phyloP scores from a whole-genome alignment of 768 basidiomycete species.

The Dentipellis fragilis region DNA sequence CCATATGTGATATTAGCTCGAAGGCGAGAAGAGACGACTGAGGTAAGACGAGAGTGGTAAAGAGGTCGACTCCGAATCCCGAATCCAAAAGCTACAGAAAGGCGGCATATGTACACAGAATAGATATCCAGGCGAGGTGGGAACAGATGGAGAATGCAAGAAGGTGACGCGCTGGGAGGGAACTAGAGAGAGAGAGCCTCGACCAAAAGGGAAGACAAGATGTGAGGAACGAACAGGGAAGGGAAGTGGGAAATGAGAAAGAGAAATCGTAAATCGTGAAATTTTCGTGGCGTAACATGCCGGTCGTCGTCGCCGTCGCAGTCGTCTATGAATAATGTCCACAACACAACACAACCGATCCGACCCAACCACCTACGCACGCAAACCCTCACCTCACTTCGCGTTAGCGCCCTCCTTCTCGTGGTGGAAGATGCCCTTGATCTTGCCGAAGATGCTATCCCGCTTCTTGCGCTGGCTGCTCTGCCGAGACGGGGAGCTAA shows the following conservation, averaged over 20 bases:
- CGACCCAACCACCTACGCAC: neutral
- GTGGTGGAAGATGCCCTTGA: slow-evolving; percentile 12
- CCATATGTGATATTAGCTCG: neutral
- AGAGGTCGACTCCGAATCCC: too few relatives aligned
- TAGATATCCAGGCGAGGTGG: neutral
- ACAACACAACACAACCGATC: neutral
- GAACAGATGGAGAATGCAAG: neutral
- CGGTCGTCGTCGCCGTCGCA: neutral
- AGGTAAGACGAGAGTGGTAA: neutral
- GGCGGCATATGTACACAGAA: neutral
- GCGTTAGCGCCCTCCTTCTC: slow-evolving; percentile 8
- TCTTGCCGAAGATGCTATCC: slow-evolving; percentile 9
- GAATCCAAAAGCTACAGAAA: neutral
- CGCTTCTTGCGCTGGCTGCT: slow-evolving; percentile 13
- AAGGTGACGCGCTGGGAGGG: neutral
- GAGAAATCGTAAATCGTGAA: neutral
- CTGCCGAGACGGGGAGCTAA: slow-evolving; percentile 4
- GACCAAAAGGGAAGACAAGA: neutral
- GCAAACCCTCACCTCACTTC: neutral
- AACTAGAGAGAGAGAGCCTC: neutral
- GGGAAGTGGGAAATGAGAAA: neutral
- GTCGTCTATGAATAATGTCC: neutral
- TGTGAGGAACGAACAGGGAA: neutral
- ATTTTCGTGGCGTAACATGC: neutral
- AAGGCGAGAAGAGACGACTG: neutral